These are phyloP conservation scores for Sugiyamaella americana DNA, from an alignment of 805 yeast species.

Conservation along the genomic window DNA sequence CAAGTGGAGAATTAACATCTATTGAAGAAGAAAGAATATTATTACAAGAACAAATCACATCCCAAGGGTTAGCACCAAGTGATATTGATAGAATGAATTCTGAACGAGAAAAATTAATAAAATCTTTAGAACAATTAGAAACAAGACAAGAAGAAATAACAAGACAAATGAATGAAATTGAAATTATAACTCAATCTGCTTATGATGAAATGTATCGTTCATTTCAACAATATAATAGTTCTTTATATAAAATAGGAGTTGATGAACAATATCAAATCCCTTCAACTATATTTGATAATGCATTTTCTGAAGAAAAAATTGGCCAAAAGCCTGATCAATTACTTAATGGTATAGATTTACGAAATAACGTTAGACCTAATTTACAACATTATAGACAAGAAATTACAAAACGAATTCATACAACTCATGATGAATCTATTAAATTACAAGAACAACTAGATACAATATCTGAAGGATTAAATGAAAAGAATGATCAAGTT, in stretches of 20 bases:
- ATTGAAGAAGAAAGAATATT: constrained; percentile 39
- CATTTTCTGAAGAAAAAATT: constrained; percentile 38
- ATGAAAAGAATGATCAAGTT: constrained; percentile 50
- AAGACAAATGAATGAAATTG: constrained; percentile 44
- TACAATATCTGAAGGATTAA: constrained; percentile 46
- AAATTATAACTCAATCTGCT: constrained; percentile 43
- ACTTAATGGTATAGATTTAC: constrained; percentile 36
- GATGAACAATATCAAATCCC: constrained; percentile 6
- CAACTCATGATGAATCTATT: constrained; percentile 51
- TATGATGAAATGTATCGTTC: constrained; percentile 47
- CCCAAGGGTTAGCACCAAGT: constrained; percentile 53
- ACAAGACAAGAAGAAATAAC: constrained; percentile 42
- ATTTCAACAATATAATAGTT: constrained; percentile 51
- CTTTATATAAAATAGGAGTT: constrained; percentile 44
- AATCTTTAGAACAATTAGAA: constrained; percentile 44
- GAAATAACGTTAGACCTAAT: constrained; percentile 33
- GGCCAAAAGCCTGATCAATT: constrained; percentile 43
- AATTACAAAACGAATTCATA: constrained; percentile 42
- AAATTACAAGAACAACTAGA: constrained; percentile 55
- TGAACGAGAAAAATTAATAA: constrained; percentile 55
- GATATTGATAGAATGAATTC: constrained; percentile 58
- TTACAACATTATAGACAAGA: constrained; percentile 42
- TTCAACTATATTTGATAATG: constrained; percentile 28
- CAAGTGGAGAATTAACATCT: constrained; percentile 39
- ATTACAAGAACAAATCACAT: constrained; percentile 39